These are phyloP conservation scores for Podila epicladia DNA, from an alignment of 192 early-diverging fungal species.

Conservation along the genomic window DNA sequence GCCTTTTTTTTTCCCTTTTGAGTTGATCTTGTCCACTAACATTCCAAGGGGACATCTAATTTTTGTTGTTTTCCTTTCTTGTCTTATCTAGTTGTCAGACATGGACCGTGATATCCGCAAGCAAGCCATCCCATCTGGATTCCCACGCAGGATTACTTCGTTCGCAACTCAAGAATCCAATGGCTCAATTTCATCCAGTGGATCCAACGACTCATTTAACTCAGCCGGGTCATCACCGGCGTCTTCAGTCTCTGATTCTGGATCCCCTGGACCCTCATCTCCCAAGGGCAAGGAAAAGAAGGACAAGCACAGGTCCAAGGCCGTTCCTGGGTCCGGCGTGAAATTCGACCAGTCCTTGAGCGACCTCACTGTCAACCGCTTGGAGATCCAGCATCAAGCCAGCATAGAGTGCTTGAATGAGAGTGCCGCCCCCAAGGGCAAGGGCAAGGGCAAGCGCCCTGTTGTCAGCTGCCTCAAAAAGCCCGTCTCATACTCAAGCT, in stretches of 20 bases:
- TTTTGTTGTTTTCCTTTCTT: not conserved
- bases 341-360: no score
- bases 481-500: constrained; percentile 15
- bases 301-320: not conserved
- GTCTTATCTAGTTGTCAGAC: constrained; percentile 48
- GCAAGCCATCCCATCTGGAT: constrained; percentile 42
- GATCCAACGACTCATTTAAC: constrained; percentile 27
- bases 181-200: constrained; percentile 18
- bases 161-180: constrained; percentile 26
- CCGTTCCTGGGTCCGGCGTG: no score
- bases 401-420: no score
- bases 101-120: constrained; percentile 64
- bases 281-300: not conserved
- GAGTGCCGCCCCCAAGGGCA: not conserved
- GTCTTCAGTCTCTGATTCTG: constrained; percentile 16
- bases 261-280: constrained; percentile 4
- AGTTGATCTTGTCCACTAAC: not conserved
- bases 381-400: no score
- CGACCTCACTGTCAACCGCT: no score
- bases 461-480: constrained; percentile 49
- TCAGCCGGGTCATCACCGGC: constrained; percentile 16
- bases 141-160: constrained; percentile 8
- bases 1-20: not conserved
- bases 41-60: constrained; percentile 3
- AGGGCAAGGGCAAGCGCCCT: constrained; percentile 16